Evolutionary conservation across 371 early-diverging fungal species (phyloP).

Genomic region (Syncephalis fuscata): DNA sequence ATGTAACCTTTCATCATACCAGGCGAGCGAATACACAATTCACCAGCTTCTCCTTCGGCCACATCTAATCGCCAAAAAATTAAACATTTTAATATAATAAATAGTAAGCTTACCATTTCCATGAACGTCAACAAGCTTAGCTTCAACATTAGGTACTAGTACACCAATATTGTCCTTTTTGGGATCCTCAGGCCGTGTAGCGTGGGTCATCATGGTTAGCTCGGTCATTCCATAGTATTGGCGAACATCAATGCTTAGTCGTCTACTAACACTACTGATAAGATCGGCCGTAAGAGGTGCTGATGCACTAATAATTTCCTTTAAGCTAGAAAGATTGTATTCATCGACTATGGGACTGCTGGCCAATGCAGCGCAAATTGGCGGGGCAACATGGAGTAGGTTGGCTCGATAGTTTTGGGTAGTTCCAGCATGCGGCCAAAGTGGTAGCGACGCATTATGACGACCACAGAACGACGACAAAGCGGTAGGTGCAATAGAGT

Average conservation of each 20-base stretch:
- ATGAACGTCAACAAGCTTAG: constrained; percentile 8
- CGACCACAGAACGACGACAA: constrained; percentile 9
- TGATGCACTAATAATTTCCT: constrained; percentile 53
- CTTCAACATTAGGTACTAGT: constrained; percentile 8
- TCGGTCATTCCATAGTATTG: constrained; percentile 5
- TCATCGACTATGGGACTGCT: constrained; percentile 41
- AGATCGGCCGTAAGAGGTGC: constrained; percentile 56
- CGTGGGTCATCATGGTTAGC: constrained; percentile 2
- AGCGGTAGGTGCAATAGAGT: constrained; percentile 16
- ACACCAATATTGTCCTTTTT: background rate
- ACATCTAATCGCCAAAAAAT: too few species aligned
- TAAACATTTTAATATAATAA: too few species aligned
- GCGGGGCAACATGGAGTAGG: constrained; percentile 56
- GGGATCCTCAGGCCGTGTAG: background rate
- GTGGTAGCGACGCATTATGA: constrained; percentile 45
- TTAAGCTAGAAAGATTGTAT: constrained; percentile 41
- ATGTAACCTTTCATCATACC: constrained; percentile 46
- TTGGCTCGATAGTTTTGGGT: constrained; percentile 53
- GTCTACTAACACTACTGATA: background rate
- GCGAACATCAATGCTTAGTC: background rate
- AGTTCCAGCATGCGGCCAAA: constrained; percentile 23
- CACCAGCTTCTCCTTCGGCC: constrained; percentile 36
- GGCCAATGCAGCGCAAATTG: constrained; percentile 41
- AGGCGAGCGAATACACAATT: constrained; percentile 63
- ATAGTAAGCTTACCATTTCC: background rate